A percentile compares a stretch with the other conserved stretches of the same genome.
Conservation (phyloP, 257 asterid genomes). For the Ajuga chamaepitys region DNA sequence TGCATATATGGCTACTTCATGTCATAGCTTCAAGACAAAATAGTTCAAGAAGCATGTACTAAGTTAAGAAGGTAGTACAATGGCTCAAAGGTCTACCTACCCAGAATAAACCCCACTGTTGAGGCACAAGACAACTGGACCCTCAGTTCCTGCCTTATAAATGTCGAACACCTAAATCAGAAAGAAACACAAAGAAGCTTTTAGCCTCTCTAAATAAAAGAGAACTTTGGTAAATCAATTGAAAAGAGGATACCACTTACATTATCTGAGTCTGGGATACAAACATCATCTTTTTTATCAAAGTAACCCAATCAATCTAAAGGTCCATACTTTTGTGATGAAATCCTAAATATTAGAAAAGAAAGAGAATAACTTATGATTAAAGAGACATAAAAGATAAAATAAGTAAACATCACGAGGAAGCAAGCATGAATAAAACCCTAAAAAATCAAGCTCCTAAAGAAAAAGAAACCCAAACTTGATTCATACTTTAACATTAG, state of each 20-base stretch:
- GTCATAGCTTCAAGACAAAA: not conserved
- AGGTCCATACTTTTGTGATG: slow-evolving; percentile 78
- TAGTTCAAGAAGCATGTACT: not conserved
- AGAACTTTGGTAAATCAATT: not conserved
- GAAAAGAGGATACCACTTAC: slow-evolving; percentile 36
- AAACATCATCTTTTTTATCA: slow-evolving; percentile 76
- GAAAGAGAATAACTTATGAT: not conserved
- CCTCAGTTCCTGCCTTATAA: slow-evolving; percentile 78
- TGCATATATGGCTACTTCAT: not conserved
- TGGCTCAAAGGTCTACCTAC: slow-evolving; percentile 32
- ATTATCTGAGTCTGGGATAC: slow-evolving; percentile 65
- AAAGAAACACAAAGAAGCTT: slow-evolving; percentile 5
- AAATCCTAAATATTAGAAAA: slow-evolving; percentile 35
- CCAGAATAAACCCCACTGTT: slow-evolving; percentile 99
- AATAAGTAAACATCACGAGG: not conserved
- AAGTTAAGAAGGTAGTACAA: not conserved
- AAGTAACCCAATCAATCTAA: slow-evolving; percentile 68
- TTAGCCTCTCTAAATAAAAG: slow-evolving; percentile 13
- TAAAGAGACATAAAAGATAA: not conserved
- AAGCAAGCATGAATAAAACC: not conserved
- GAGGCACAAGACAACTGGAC: slow-evolving; percentile 87
- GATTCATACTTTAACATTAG: not conserved
- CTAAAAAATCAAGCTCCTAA: not conserved
- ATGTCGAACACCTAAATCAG: slow-evolving; percentile 75
- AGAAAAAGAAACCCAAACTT: not conserved